Evolutionary conservation across 2,329 filamentous ascomycete genomes (phyloP).

Genomic region (Corinectria fuckeliana): DNA sequence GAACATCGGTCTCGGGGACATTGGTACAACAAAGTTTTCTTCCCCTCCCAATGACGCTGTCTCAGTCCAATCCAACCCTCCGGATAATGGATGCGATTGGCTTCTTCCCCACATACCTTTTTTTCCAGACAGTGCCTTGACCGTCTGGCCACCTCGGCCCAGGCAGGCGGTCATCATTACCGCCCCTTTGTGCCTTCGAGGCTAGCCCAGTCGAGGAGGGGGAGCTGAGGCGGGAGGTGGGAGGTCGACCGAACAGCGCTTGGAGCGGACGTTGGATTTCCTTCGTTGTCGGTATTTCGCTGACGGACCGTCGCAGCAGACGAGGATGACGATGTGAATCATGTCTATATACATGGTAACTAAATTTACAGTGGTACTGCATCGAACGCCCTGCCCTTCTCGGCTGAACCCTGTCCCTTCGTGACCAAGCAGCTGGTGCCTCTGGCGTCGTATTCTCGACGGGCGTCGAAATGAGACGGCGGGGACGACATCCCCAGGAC

Average conservation of each 20-base stretch:
- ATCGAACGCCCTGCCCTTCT: constrained; percentile 29
- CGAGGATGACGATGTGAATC: constrained; percentile 29
- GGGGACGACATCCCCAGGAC: constrained; percentile 14
- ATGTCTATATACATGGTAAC: constrained; percentile 34
- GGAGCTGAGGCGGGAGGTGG: background rate
- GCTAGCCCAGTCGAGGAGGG: background rate
- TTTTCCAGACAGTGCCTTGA: constrained; percentile 8
- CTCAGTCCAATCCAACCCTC: constrained; percentile 23
- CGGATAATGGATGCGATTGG: constrained; percentile 31
- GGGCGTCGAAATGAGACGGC: constrained; percentile 25
- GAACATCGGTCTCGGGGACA: constrained; percentile 16
- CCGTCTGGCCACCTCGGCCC: background rate
- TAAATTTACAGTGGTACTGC: constrained; percentile 32
- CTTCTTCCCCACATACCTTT: constrained; percentile 31
- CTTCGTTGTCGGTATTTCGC: constrained; percentile 4
- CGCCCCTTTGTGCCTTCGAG: background rate
- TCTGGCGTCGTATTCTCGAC: constrained; percentile 29
- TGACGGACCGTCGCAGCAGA: constrained; percentile 15
- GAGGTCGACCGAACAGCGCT: no score
- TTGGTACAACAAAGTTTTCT: constrained; percentile 21
- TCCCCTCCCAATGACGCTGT: constrained; percentile 30
- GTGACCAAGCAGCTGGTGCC: constrained; percentile 37
- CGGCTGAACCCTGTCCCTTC: constrained; percentile 29
- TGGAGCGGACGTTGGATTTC: constrained; percentile 7
- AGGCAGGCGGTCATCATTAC: background rate